Conservation (phyloP, 495 filamentous ascomycete species). For the Hyaloscypha variabilis region DNA sequence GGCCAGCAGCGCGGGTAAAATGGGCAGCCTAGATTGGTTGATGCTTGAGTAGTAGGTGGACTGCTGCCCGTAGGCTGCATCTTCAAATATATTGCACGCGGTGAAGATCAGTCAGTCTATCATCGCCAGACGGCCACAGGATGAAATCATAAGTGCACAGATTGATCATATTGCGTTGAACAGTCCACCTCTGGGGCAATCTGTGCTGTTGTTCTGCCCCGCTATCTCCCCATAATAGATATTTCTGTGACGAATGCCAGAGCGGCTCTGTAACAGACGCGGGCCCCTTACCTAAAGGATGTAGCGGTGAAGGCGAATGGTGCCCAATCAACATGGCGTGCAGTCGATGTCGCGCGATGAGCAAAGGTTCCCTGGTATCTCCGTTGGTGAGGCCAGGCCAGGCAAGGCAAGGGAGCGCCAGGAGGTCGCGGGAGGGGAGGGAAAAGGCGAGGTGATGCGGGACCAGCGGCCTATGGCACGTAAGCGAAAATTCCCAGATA, state of each 20-base stretch:
- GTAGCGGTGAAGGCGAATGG: constrained; percentile 15
- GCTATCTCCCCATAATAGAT: constrained; percentile 5
- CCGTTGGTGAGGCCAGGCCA: not conserved
- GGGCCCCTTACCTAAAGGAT: constrained; percentile 13
- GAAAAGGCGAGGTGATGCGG: constrained; percentile 5
- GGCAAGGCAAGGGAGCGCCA: too few relatives aligned
- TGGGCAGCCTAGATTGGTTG: not conserved
- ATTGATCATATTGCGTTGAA: not conserved
- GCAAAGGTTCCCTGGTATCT: not conserved
- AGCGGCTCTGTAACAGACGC: constrained; percentile 5
- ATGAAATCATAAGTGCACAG: not conserved
- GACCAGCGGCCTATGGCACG: not conserved
- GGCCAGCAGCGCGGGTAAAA: not conserved
- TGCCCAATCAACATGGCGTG: constrained; percentile 6
- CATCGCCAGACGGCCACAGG: not conserved
- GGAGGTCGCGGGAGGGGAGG: too few relatives aligned
- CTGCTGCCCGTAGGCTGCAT: not conserved
- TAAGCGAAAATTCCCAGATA: constrained; percentile 27
- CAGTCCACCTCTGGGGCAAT: not conserved
- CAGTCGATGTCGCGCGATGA: constrained; percentile 2
- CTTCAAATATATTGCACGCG: not conserved
- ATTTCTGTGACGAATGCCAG: constrained; percentile 13
- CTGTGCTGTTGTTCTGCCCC: not conserved
- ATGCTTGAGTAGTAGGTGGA: not conserved
- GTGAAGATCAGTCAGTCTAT: not conserved